Evolutionary conservation across 192 early-diverging fungal species (phyloP), one percentile per base, ranked within the genome.

Genomic region (Backusella circina): DNA sequence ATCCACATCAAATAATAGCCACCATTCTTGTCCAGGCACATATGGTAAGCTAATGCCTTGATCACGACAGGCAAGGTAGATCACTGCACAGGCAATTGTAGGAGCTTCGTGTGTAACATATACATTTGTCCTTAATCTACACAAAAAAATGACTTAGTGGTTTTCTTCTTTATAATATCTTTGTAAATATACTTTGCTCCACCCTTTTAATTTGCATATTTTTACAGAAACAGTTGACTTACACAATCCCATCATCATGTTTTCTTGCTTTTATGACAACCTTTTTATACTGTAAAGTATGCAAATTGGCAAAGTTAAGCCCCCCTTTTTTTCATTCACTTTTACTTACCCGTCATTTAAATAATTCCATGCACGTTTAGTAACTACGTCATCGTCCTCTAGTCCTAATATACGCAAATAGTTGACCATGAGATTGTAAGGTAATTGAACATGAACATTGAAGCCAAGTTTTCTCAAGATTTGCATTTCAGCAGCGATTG

Each of bases 381-480:
- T 88, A n/a, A 99, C 80, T 10, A 75, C 84, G 12, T 90, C 85
- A 74, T 97, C 90, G 10, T 90, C 90, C 7, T 88, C 90, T 51
- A 97, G 74, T 32, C 90, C 92, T 41, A 99, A 83, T 30, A 91
- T 88, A 41, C 90, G 90, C 77, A 99, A 77, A 80, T 97, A 99
- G 75, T 97, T 97, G 71, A 98, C 89, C 90, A 99, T 91, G 67
- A 96, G 89, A 21, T 93, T 93, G 80, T 99, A 96, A n/a, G 98
- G 96, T 15, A 95, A 88, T 81, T 97, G 93, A 1, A 99, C 97
- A 74, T 98, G 96, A 5, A 98, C 96, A 78, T 97, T 95, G 80
- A 99, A 99, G 9, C 91, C 95, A 7, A 99, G 87, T 36, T 89
- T 88, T 15, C 90, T 90, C 36, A 99, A 84, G 31, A 99, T 93